Evolutionary conservation across 176 grass and related monocot species (phyloP).

Genomic region (Zizania latifolia): DNA sequence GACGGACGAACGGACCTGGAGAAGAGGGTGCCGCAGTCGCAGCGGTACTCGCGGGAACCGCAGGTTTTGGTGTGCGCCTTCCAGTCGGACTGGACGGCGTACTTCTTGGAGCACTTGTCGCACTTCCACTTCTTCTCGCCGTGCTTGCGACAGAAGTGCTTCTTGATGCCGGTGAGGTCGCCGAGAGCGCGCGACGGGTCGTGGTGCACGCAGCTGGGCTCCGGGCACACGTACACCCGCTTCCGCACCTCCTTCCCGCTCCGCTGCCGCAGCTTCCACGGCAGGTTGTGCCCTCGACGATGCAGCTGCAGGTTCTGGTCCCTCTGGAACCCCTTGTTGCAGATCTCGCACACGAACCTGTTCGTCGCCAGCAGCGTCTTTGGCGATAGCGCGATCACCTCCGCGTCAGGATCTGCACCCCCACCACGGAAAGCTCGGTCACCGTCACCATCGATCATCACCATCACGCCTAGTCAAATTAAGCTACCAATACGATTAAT

Average conservation of each 20-base stretch:
- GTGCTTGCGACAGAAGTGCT: conserved; percentile 96
- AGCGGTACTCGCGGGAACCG: conserved; percentile 85
- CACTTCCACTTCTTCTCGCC: conserved; percentile 99
- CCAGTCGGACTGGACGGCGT: conserved; percentile 96
- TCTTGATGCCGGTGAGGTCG: conserved; percentile 89
- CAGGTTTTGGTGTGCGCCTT: conserved; percentile 88
- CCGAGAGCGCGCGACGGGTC: conserved; percentile 65
- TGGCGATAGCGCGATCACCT: conserved; percentile 93
- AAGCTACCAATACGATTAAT: background rate
- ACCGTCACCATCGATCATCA: conserved; percentile 26
- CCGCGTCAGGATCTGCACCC: conserved; percentile 83
- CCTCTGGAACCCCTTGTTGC: conserved; percentile 97
- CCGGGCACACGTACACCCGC: conserved; percentile 88
- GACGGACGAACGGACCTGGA: conserved; percentile 36
- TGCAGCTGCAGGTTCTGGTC: conserved; percentile 99
- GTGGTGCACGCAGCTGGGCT: conserved; percentile 74
- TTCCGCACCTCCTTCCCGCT: conserved; percentile 72
- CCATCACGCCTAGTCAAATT: background rate
- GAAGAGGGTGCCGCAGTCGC: conserved; percentile 92
- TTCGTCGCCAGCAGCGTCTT: conserved; percentile 94
- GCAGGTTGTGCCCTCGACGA: conserved; percentile 89
- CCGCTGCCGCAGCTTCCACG: conserved; percentile 94
- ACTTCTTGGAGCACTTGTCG: conserved; percentile 91
- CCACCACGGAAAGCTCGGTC: background rate
- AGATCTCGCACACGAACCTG: conserved; percentile 98